These are phyloP conservation scores for Aspergillus sp. DNA, from an alignment of 2,329 filamentous ascomycete genomes.

Conservation along the genomic window DNA sequence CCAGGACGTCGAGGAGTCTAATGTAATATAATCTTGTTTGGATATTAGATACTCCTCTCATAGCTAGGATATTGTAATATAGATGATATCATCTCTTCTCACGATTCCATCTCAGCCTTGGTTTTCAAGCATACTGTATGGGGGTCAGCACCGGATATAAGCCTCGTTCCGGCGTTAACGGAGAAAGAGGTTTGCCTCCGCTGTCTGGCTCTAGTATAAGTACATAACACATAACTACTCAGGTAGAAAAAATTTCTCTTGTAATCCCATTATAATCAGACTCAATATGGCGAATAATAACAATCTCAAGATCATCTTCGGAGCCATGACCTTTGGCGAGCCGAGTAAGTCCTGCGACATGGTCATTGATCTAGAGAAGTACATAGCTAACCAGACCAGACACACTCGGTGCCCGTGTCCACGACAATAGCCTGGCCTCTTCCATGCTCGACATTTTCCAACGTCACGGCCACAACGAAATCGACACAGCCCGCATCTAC, in stretches of 20 bases:
- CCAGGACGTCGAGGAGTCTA: not conserved
- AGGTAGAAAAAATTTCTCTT: too few relatives aligned
- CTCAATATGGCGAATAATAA: not conserved
- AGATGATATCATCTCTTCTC: too few relatives aligned
- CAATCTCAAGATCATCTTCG: constrained; percentile 1
- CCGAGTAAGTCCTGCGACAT: not conserved
- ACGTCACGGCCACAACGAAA: constrained; percentile 21
- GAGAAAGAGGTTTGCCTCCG: too few relatives aligned
- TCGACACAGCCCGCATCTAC: constrained; percentile 29
- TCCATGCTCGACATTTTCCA: constrained; percentile 21
- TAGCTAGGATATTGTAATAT: too few relatives aligned
- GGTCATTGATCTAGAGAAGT: not conserved
- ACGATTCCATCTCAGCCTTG: too few relatives aligned
- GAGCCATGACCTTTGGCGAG: constrained; percentile 7
- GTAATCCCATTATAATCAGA: too few relatives aligned
- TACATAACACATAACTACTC: too few relatives aligned
- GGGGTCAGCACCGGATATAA: too few relatives aligned
- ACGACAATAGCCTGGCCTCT: not conserved
- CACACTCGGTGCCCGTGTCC: not conserved
- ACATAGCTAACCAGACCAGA: not conserved
- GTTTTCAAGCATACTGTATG: too few relatives aligned
- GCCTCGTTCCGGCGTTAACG: too few relatives aligned
- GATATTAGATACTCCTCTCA: not conserved
- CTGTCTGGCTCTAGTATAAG: too few relatives aligned
- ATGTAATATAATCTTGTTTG: not conserved